Conservation (phyloP, 2,329 filamentous ascomycete genomes). For the Ascosphaera acerosa region DNA sequence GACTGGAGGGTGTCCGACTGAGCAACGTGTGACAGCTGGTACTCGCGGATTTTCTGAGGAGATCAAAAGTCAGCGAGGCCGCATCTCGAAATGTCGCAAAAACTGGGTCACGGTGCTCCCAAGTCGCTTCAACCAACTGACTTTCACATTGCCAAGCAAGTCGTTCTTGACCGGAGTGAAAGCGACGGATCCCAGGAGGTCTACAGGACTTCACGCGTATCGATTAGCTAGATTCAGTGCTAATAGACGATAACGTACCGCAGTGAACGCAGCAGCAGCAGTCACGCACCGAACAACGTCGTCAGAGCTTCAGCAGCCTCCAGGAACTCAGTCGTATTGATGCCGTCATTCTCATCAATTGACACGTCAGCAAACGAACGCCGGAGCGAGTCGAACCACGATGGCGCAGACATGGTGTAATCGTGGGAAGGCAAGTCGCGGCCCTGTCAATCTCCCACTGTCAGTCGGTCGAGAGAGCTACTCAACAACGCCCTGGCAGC, state of each 20-base stretch:
- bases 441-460: too few relatives aligned
- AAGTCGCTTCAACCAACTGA: too few relatives aligned
- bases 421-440: too few relatives aligned
- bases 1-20: conserved; percentile 69
- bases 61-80: too few relatives aligned
- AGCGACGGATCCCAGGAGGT: conserved; percentile 39
- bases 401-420: conserved; percentile 26
- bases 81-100: neutral
- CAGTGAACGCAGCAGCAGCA: neutral
- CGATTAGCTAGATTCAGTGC: neutral
- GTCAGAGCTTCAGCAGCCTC: conserved; percentile 72
- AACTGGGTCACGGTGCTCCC: too few relatives aligned
- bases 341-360: conserved; percentile 45
- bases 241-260: neutral
- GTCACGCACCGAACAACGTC: conserved; percentile 49
- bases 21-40: conserved; percentile 49
- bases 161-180: conserved; percentile 84
- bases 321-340: conserved; percentile 68
- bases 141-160: conserved; percentile 77
- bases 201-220: conserved; percentile 15
- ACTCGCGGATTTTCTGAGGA: conserved; percentile 60
- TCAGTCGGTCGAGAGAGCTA: too few relatives aligned
- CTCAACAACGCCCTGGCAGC: too few relatives aligned
- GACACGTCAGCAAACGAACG: conserved; percentile 65
- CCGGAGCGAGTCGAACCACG: conserved; percentile 63